Evolutionary conservation across 148 eudicot genomes (phyloP), one percentile per base, ranked within the genome.

Genomic region (Bassia scoparia): DNA sequence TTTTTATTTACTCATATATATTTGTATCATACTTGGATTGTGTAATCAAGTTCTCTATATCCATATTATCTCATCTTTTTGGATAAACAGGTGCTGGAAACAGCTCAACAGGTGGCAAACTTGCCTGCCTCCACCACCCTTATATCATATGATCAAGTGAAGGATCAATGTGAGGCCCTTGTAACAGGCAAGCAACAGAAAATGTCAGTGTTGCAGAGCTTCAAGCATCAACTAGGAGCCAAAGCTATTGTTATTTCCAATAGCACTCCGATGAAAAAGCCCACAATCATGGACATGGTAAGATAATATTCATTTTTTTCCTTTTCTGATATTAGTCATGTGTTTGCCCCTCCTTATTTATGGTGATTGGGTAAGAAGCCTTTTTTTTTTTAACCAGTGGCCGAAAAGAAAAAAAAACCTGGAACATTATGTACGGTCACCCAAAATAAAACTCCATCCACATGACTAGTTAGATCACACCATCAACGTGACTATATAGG

Each of bases 91-190:
- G 97, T 88, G 60, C 76, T 84, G 68, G 97, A 92, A 67, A 92
- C 97, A 67, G 97, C 97, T 60, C 83, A 85, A 64, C 90, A 92
- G 72, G 96, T 88, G 77, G 92, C 92, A 37, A 89, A 84, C 81
- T 82, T 86, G 49, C 90, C 96, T 2, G 81, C 77, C 50, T 81
- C 89, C 61, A 77, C 85, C 26, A 70, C 80, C 30, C 85, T 87
- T 5, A 74, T 88, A 74, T 79, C 92, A 15, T 92, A 92, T 81
- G 96, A 92, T 76, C 86, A 89, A 84, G 92, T 92, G 74, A 92
- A 84, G 74, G 82, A 85, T 81, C 88, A 88, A 76, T 92, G 97
- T 63, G 97, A 92, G 84, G 96, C 97, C 71, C 88, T 92, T 76
- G 88, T 92, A 33, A 81, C 81, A 2, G 95, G 93, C 52, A 92